Base-by-base conservation (phyloP, 768 basidiomycete genomes). In the Boletus sensibilis region DNA sequence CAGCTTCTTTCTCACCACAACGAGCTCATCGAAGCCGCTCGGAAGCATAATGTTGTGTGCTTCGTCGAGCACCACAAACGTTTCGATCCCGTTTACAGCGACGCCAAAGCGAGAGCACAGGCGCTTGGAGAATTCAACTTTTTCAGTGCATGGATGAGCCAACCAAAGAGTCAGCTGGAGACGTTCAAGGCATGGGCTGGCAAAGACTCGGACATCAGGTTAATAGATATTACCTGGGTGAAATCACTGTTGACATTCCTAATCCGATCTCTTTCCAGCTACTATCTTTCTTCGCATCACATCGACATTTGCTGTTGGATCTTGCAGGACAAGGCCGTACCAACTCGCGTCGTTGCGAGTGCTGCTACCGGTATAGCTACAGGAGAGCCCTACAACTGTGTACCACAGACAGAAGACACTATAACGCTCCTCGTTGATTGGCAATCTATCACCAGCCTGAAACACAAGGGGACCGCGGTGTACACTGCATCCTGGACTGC, bases 121-220 rank as follows among this genome's bases (percentile, higher is more conserved):
- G 74, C 81, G 8, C 79, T 95, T 25, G 92, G 94, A 34, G 92
- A 95, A 72, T 93, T 94, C 76, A 96, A 94, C 75, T 96, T 93
- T 74, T 96, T 94, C 83, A 91, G 78, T 63, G 91, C 93, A 37
- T 96, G 94, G 92, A 97, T 97, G 94, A 93, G 90, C 67, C 94
- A 96, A 72, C 94, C 94, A 41, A 97, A 97, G 75, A 87, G 84
- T 65, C 94, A 97, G 73, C 81, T 97, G 27, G 91, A 94, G 73
- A 96, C 94, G 0, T 97, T 96, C 84, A 85, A 86, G 54, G 90
- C 90, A 8, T 97, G 94, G 94, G 94, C 94, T 25, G 94, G 94
- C 37, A 92, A 88, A 73, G 92, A 94, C 70, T 92, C 90, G 34
- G 94, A 96, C 63, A 94, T 96, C 75, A 92, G 89, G 87, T 83